These are phyloP conservation scores for Claviceps sp. DNA, from an alignment of 2,329 filamentous ascomycete species.

Conservation along the genomic window DNA sequence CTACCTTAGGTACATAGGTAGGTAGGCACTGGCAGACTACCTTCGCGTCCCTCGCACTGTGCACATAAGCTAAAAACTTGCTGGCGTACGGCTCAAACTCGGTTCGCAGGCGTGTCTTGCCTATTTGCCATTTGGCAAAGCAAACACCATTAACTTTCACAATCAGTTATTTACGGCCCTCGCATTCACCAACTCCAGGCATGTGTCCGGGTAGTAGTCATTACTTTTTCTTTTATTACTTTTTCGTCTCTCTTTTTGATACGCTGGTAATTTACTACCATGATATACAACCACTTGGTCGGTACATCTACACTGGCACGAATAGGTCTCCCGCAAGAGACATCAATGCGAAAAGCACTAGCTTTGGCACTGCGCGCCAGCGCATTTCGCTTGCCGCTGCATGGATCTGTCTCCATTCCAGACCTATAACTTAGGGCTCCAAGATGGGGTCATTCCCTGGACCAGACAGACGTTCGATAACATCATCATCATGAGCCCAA, in stretches of 20 bases:
- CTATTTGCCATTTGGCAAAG: neutral
- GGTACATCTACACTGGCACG: slow-evolving; percentile 10
- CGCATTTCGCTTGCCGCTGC: neutral
- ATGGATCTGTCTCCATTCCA: slow-evolving; percentile 3
- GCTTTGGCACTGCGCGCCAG: slow-evolving; percentile 6
- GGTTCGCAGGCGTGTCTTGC: neutral
- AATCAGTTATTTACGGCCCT: neutral
- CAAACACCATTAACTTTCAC: neutral
- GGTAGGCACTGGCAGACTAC: no score
- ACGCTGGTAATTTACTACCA: slow-evolving; percentile 6
- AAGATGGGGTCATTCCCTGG: neutral
- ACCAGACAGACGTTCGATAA: neutral
- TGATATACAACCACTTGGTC: slow-evolving; percentile 16
- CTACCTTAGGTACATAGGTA: no score
- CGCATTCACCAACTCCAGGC: neutral
- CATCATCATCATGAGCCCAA: slow-evolving; percentile 5
- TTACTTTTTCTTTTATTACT: neutral
- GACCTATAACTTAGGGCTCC: slow-evolving; percentile 5
- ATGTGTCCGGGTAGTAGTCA: neutral
- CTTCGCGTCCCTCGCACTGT: slow-evolving; percentile 1
- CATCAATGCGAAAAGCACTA: slow-evolving; percentile 14
- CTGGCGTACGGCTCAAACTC: neutral
- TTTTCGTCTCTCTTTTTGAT: slow-evolving; percentile 8
- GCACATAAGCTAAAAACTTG: no score
- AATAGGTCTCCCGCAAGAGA: slow-evolving; percentile 4